Evolutionary conservation across 495 filamentous ascomycete genomes (phyloP), one percentile per base, ranked within the genome.

Genomic region (Bacidia gigantensis): DNA sequence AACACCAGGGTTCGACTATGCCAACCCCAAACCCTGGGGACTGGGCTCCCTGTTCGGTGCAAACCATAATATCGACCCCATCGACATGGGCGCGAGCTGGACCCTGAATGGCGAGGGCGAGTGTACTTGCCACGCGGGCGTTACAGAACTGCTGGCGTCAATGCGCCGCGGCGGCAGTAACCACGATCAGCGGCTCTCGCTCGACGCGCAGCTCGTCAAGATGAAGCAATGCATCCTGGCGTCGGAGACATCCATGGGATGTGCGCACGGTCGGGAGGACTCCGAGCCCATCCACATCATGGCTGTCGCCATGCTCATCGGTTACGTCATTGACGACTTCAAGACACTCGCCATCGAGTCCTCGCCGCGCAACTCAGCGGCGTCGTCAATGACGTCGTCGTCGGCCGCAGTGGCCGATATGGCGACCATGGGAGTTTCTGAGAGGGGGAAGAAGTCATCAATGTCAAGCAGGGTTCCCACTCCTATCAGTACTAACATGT

Each of bases 121-220:
- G 23, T 51, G 49, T 35, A 51, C 24, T 38, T 51, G 49, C 49
- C 49, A 51, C 26, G 49, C 26, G 3, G 26, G 49, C 17, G 26
- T 51, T 35, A 12, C 49, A 22, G 49, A 51, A 35, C 49, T 51
- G 49, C 49, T 51, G 49, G 49, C 49, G 17, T 51, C 49, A 35
- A 51, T 51, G 26, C 24, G 49, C 12, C n/a, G 49, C 49, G 49
- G 26, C 49, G 3, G 49, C 26, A 49, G 22, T 25, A 49, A 25
- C 46, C 23, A 49, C 46, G 49, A 51, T 22, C 49, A 51, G 49
- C 49, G 2, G 26, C 49, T 51, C 2, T 51, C 49, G 26, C 49
- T 51, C 49, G 49, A 51, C 26, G 49, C 49, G 22, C 49, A 51
- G 23, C 49, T 51, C 49, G 25, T 22, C 49, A 51, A 51, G 49